phyloP scores from a whole-genome alignment of 768 basidiomycete species.

The Termitomyces sp. region DNA sequence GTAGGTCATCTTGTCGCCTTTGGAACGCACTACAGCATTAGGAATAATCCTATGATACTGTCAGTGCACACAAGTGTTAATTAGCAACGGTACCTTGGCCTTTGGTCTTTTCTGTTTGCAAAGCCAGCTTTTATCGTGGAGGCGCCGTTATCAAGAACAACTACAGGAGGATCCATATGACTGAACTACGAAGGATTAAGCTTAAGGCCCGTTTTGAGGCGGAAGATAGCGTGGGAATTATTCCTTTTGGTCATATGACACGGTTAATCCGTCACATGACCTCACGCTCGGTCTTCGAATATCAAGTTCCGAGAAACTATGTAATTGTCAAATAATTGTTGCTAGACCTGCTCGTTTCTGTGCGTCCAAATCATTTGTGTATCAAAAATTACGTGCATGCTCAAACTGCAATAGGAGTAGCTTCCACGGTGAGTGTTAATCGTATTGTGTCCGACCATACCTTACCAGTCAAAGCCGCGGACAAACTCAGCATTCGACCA shows the following conservation, averaged over 20 bases:
- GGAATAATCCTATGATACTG: constrained; percentile 49
- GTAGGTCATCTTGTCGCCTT: constrained; percentile 77
- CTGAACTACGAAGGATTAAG: neutral
- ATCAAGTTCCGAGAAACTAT: neutral
- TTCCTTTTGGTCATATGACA: neutral
- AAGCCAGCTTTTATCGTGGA: constrained; percentile 75
- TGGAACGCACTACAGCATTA: constrained; percentile 83
- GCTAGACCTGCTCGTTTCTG: neutral
- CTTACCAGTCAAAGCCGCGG: constrained; percentile 1
- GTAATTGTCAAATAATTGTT: too few species aligned
- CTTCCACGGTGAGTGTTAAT: neutral
- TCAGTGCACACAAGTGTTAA: neutral
- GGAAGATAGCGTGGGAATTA: neutral
- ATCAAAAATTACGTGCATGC: too few species aligned
- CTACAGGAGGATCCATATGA: constrained; percentile 23
- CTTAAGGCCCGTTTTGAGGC: neutral
- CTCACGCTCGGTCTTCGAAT: neutral
- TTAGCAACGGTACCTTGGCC: constrained; percentile 25
- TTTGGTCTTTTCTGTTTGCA: constrained; percentile 24
- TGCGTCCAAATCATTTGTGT: neutral
- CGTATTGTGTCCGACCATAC: neutral
- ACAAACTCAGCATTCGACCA: neutral
- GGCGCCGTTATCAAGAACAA: constrained; percentile 88
- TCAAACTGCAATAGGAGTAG: neutral
- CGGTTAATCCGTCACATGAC: neutral